Base-by-base conservation (phyloP, 2,329 filamentous ascomycete genomes). In the Clonostachys solani region DNA sequence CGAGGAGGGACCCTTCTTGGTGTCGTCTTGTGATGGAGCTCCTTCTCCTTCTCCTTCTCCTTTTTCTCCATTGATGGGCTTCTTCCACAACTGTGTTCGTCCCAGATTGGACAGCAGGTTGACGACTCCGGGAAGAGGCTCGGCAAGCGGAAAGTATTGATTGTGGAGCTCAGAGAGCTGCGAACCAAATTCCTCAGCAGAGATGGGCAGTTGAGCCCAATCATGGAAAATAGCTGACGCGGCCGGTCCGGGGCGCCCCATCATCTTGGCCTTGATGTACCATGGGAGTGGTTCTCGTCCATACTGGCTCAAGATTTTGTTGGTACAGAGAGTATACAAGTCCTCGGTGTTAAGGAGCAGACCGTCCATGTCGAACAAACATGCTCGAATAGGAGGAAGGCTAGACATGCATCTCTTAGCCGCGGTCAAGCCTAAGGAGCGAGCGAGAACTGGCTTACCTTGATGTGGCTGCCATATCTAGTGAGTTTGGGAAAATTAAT, bases 331-430 rank as follows among this genome's bases (percentile, higher is more conserved):
- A 5, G 82, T 85, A 66, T 87, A 86, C 49, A 83, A 75, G 61
- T 89, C 86, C 66, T 89, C 86, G 33, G 80, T 80, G 65, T 89
- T 78, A 64, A 89, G 84, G 42, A 89, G 72, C 40, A 89, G 78
- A 48, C 86, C 86, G 63, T 89, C 85, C 84, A 88, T 58, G 69
- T 89, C 86, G 64, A 89, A 89, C 51, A 89, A 79, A 64, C 83
- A 87, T 50, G 85, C 85, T 50, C 82, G 76, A 51, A 89, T 49
- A 10, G 54, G 23, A 4, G 52, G 50, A 47, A 54, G 50, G 46
- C 9, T n/a, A 16, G 23, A 10, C 10, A 17, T 42, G 40, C 15
- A n/a, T n/a, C n/a, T n/a, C n/a, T n/a, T n/a, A n/a, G n/a, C n/a
- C n/a, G n/a, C n/a, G n/a, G n/a, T n/a, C n/a, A n/a, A n/a, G n/a